Percentiles rank a stretch among this genome's conserved stretches.
Conservation (phyloP, 257 asterid species). For the Forsythia viridissima region DNA sequence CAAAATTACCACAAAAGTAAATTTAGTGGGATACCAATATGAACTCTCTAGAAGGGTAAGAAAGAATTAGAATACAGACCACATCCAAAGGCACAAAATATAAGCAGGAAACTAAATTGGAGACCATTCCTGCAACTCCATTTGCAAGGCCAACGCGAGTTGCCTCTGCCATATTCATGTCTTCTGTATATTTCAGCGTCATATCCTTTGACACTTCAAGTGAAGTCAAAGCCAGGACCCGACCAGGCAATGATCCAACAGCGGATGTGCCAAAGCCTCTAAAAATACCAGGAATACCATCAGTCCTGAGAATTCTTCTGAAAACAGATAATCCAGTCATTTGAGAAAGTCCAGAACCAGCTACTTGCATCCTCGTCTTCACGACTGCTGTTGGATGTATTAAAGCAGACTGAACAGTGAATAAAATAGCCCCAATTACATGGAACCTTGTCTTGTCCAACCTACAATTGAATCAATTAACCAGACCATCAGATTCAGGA, state of each 20-base stretch:
- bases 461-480: slow-evolving; percentile 43
- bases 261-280: slow-evolving; percentile 96
- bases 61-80: slow-evolving; percentile 50
- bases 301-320: slow-evolving; percentile 50
- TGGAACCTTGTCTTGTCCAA: slow-evolving; percentile 90
- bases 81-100: slow-evolving; percentile 95
- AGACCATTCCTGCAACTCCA: slow-evolving; percentile 89
- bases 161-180: slow-evolving; percentile 70
- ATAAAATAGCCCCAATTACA: slow-evolving; percentile 81
- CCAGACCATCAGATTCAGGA: slow-evolving; percentile 9
- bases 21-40: background rate
- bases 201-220: slow-evolving; percentile 82
- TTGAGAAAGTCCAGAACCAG: slow-evolving; percentile 57
- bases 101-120: slow-evolving; percentile 74
- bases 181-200: slow-evolving; percentile 61
- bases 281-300: slow-evolving; percentile 72
- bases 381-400: slow-evolving; percentile 90
- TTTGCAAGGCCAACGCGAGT: slow-evolving; percentile 76
- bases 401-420: slow-evolving; percentile 81
- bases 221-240: slow-evolving; percentile 86
- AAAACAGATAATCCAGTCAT: slow-evolving; percentile 66
- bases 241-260: slow-evolving; percentile 89
- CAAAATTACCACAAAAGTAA: background rate
- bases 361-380: slow-evolving; percentile 96
- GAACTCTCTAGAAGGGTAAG: background rate